Percentiles rank a stretch among this genome's conserved stretches.
Conservation (phyloP, 345 rosid genomes). For the Camelina sativa region DNA sequence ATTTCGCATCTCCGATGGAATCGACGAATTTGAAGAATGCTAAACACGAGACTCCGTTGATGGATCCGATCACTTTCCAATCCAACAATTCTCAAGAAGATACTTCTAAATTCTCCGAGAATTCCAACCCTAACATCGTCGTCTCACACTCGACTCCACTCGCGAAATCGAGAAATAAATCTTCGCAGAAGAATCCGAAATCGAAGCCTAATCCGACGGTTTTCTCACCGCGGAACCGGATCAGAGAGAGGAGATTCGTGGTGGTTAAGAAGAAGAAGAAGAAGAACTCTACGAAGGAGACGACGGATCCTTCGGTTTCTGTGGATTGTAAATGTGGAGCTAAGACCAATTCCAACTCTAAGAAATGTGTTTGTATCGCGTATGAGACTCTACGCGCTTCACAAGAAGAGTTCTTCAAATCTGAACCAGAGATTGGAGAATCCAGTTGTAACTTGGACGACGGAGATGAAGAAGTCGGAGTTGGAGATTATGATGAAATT, state of each 20-base stretch:
- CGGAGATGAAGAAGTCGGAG: conserved; percentile 34
- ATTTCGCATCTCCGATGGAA: conserved; percentile 51
- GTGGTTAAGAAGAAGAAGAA: conserved; percentile 81
- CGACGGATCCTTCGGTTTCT: conserved; percentile 34
- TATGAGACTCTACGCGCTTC: conserved; percentile 77
- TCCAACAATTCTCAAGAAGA: conserved; percentile 49
- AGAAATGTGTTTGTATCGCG: conserved; percentile 79
- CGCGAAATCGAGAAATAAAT: conserved; percentile 48
- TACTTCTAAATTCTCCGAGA: conserved; percentile 53
- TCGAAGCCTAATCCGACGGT: conserved; percentile 31
- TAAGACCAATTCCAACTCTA: conserved; percentile 49
- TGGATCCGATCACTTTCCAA: conserved; percentile 49
- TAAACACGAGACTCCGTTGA: conserved; percentile 51
- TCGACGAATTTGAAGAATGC: conserved; percentile 38
- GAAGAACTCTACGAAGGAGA: conserved; percentile 61
- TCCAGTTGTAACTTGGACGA: conserved; percentile 10
- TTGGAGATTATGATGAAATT: conserved; percentile 30
- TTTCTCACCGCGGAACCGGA: conserved; percentile 64
- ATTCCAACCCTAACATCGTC: conserved; percentile 70
- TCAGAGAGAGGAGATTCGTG: conserved; percentile 74
- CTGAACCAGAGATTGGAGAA: conserved; percentile 37
- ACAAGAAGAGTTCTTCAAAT: conserved; percentile 69
- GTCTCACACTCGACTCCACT: conserved; percentile 46
- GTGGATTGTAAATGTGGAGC: conserved; percentile 67
- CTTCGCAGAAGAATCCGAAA: not conserved